Base-by-base conservation (phyloP, 768 basidiomycete genomes). In the Chlorophyllum brunneum region DNA sequence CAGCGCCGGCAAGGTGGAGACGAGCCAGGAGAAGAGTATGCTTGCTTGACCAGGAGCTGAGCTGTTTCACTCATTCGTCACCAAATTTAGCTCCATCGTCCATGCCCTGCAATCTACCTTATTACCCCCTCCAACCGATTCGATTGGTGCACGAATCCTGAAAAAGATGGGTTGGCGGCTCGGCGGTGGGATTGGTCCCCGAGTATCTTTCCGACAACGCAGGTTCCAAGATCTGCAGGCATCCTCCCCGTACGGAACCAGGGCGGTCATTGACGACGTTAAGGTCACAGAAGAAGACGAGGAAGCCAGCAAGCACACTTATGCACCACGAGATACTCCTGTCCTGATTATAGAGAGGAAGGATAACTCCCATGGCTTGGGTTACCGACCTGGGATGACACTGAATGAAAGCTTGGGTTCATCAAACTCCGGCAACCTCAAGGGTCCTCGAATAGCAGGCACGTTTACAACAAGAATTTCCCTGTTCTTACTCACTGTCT, bases 91-190 rank as follows among this genome's bases (percentile, higher is more conserved):
- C 54, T 77, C 85, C 1, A 74, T 92, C 16, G 75, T 82, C 2
- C 71, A 73, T 37, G 75, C 82, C 4, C 76, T 93, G 6, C 80
- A 83, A 57, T 70, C 77, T 1, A 76, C 88, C 0, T 72, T 97
- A 34, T 76, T 88, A 11, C 86, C 90, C 6, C 71, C 89, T 1
- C 79, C 90, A 0, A 80, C 83, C 20, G 86, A 92, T 54, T 92
- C 92, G 2, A 77, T 84, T 23, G 95, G 95, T 0, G 85, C 89
- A 2, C 82, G 83, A 30, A 82, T 98, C 5, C 77, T 99, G 48
- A 87, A 85, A 71, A 95, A 92, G 70, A 94, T 98, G 87, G 95
- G 97, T 0, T 98, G 97, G 95, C 76, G 86, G 36, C 68, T 83
- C 0, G 97, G 95, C 1, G 93, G 95, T 68, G 97, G 95, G 10